Base-by-base conservation (phyloP, 352 stramenopile species). In the Globisporangium apiculatum region DNA sequence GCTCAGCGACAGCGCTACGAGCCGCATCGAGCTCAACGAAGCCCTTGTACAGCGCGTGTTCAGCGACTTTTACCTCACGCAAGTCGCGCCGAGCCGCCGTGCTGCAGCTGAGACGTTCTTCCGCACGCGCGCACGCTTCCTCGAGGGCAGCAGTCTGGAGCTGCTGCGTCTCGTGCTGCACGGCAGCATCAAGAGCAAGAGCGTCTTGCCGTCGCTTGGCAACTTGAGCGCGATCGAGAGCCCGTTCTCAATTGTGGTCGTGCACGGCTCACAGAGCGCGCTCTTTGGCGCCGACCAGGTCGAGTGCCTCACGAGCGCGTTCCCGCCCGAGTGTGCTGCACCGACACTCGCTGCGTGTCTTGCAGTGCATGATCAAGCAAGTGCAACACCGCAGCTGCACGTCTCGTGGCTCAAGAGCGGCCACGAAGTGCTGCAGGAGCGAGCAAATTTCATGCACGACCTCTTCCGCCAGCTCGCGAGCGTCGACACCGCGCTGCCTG, bases 361-460 rank as follows among this genome's bases (percentile, higher is more conserved):
- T 18, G 53, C 52, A 8, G 61, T 62, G 4, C 48, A 17, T 38
- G 66, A 31, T 15, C 12, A 9, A n/a, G 56, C 46, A 45, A 6
- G 10, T 52, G n/a, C 17, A 35, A 51, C 14, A 9, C 46, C 61
- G 48, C 57, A 55, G n/a, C 37, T 86, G 36, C 73, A 87, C 48
- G 56, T 86, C 0, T 73, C 79, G 18, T 93, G 83, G 83, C 73
- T 93, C 53, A 91, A 91, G 62, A 76, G 76, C 48, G 83, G 83
- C 0, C 77, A 93, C 54, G 79, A 93, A 47, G 5, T 91, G 7
- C 42, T 86, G 5, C 80, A 93, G 60, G 83, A 93, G 57, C 73
- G 81, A 3, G 7, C 68, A 4, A 54, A 54, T 1, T 91, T 80
- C 57, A 62, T 88, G 38, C 69, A 78, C 47, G 68, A 83, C 7